These are phyloP conservation scores for Phytopythium helicoides DNA, from an alignment of 352 stramenopile genomes.

Conservation along the genomic window DNA sequence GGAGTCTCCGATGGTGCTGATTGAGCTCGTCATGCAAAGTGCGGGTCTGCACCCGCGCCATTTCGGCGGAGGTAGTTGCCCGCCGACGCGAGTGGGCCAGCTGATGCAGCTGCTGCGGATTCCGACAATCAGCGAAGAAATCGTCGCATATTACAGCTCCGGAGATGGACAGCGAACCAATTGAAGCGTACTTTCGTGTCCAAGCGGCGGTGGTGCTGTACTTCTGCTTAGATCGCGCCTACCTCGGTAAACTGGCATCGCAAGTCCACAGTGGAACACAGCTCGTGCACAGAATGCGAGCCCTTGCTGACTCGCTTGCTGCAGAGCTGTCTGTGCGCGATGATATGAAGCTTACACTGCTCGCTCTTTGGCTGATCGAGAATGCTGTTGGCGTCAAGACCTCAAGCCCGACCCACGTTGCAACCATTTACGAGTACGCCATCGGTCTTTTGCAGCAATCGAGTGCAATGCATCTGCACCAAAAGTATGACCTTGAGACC, in stretches of 20 bases:
- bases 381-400: conserved; percentile 76
- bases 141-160: conserved; percentile 57
- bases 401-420: conserved; percentile 53
- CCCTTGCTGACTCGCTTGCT: conserved; percentile 65
- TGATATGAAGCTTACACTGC: conserved; percentile 80
- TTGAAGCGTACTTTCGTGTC: conserved; percentile 78
- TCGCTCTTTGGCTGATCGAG: conserved; percentile 79
- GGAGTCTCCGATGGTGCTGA: conserved; percentile 52
- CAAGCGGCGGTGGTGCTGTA: conserved; percentile 73
- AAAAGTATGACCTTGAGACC: conserved; percentile 68
- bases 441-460: conserved; percentile 65
- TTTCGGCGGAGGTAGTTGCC: conserved; percentile 39
- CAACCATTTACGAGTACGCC: conserved; percentile 60
- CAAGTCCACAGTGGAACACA: conserved; percentile 46
- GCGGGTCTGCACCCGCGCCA: conserved; percentile 32
- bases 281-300: conserved; percentile 62
- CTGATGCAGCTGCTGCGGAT: conserved; percentile 52
- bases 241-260: conserved; percentile 48
- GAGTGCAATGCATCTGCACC: conserved; percentile 69
- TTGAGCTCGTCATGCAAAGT: conserved; percentile 78
- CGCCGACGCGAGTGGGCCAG: conserved; percentile 46
- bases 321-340: conserved; percentile 70
- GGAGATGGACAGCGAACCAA: conserved; percentile 63
- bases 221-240: conserved; percentile 73
- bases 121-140: conserved; percentile 46